phyloP scores from a whole-genome alignment of 2,329 filamentous ascomycete species.

The Paecilomyces sp. region DNA sequence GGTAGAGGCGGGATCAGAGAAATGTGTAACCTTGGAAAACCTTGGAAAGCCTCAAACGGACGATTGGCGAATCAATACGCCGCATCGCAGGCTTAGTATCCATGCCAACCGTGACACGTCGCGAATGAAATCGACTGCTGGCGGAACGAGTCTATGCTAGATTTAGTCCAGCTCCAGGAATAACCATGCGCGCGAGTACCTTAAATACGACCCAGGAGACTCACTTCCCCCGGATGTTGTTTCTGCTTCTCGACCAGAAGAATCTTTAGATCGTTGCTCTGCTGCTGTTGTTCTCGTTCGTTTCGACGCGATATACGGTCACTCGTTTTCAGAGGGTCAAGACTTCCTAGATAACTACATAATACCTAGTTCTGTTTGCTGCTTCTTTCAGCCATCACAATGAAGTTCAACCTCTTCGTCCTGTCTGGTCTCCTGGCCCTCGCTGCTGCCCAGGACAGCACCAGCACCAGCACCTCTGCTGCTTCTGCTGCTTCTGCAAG shows the following conservation, averaged over 20 bases:
- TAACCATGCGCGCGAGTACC: not conserved
- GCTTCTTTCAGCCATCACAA: conserved; percentile 13
- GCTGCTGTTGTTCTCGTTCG: not conserved
- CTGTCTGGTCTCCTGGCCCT: conserved; percentile 39
- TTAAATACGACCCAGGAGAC: not conserved
- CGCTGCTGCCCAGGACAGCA: conserved; percentile 34
- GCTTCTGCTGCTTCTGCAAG: conserved; percentile 19
- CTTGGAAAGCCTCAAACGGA: not conserved
- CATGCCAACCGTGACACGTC: not conserved
- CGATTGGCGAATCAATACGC: not conserved
- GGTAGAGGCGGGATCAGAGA: not conserved
- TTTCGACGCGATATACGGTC: not conserved
- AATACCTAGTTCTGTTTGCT: not conserved
- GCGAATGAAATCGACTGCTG: not conserved
- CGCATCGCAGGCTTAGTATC: not conserved
- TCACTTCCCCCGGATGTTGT: not conserved
- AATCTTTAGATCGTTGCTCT: not conserved
- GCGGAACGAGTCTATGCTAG: not conserved
- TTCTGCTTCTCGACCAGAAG: not conserved
- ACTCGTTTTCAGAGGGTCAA: not conserved
- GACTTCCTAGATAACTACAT: not conserved
- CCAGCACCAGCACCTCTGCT: conserved; percentile 16
- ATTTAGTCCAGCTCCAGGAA: not conserved
- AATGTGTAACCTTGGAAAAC: not conserved
- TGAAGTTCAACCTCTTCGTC: conserved; percentile 38